Evolutionary conservation across 305 asterid species (phyloP), one percentile per base, ranked within the genome.

Genomic region (Ilex paraguariensis): DNA sequence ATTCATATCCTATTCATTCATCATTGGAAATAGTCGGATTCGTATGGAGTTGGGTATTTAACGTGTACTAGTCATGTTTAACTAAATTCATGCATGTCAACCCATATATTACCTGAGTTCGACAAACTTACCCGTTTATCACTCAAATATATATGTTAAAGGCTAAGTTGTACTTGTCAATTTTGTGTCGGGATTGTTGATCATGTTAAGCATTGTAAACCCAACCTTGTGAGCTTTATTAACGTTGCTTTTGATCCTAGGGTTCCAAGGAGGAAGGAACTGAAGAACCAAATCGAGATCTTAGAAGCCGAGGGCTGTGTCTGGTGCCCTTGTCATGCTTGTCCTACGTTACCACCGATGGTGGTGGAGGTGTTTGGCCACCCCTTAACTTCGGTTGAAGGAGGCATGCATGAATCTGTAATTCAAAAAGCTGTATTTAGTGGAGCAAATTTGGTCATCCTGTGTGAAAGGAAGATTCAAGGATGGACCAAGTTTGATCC

Each of bases 361-460:
- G 83, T 3, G 88, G 91, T 4, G 79, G 80, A 2, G 80, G 82
- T 5, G 86, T 88, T 46, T 91, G 98, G 96, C 95, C 95, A 3
- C 87, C 82, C 4, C 80, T 89, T 28, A 75, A 70, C 71, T 88
- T 80, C 54, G 83, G 83, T 10, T 84, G 95, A 67, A 61, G 74
- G 9, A 5, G 1, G 9, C 2, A 36, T 36, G 42, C 9, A 4
- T 36, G 9, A 36, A 4, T 36, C 42, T 36, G 42, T 36, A 36
- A 36, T 8, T 36, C 9, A 36, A 36, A 12, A 12, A 4, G 13
- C 53, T n/a, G 4, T 4, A 11, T 56, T 63, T 70, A 66, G 64
- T 86, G 87, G 94, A 86, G 83, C 90, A 86, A 81, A 70, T 82
- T 82, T 85, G 90, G 94, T 82, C 88, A 79, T 74, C 81, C 77